Conservation (phyloP, 257 asterid species). For the Nicotiana paniculata region DNA sequence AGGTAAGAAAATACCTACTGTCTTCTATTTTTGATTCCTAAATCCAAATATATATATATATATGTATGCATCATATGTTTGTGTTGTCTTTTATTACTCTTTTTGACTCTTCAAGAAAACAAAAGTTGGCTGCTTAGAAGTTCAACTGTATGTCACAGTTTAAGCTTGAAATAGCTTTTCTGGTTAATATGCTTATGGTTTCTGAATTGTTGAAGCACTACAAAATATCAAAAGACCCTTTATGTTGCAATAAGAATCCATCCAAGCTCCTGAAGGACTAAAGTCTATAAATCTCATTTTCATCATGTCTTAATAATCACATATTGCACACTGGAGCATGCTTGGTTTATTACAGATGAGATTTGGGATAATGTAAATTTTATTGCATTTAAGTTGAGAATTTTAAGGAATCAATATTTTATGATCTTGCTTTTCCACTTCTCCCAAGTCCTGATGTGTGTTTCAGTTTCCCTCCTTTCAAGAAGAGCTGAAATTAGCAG, state of each 20-base stretch:
- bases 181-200: background rate
- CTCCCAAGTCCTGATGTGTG: background rate
- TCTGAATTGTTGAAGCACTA: background rate
- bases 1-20: slow-evolving; percentile 33
- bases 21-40: background rate
- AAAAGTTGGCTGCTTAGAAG: background rate
- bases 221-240: background rate
- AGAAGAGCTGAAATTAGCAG: background rate
- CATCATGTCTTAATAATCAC: background rate
- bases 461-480: background rate
- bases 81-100: background rate
- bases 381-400: background rate
- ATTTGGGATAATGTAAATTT: background rate
- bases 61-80: background rate
- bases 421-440: background rate
- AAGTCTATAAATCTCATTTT: background rate
- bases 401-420: background rate
- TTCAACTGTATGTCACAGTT: too few species aligned
- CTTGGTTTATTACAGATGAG: background rate
- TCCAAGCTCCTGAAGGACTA: background rate
- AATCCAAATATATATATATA: background rate
- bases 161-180: background rate
- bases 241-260: background rate
- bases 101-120: background rate
- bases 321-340: background rate